Evolutionary conservation across 495 filamentous ascomycete genomes (phyloP).

Genomic region (Friedmanniomyces simplex): DNA sequence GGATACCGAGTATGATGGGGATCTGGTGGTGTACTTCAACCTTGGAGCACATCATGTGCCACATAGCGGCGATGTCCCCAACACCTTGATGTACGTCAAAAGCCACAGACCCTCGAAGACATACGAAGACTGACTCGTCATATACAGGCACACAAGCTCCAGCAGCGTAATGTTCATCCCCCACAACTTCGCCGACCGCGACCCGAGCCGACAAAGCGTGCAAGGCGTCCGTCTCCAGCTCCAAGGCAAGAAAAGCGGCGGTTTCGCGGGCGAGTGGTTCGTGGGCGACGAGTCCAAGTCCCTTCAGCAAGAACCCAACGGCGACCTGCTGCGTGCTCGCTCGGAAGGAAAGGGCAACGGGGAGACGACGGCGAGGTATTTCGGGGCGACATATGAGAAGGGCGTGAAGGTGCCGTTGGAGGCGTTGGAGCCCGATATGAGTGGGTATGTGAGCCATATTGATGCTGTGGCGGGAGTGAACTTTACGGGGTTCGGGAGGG

Average conservation of each 20-base stretch:
- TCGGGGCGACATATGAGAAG: slow-evolving; percentile 16
- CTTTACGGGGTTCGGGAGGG: slow-evolving; percentile 12
- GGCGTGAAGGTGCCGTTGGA: slow-evolving; percentile 16
- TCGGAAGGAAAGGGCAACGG: background rate
- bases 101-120: background rate
- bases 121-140: background rate
- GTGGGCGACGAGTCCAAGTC: background rate
- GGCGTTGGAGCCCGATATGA: slow-evolving; percentile 17
- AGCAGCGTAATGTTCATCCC: slow-evolving; percentile 21
- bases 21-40: slow-evolving; percentile 46
- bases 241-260: slow-evolving; percentile 13
- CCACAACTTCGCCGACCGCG: slow-evolving; percentile 19
- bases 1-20: slow-evolving; percentile 30
- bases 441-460: slow-evolving; percentile 5
- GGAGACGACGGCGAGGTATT: slow-evolving; percentile 9
- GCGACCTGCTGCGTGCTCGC: slow-evolving; percentile 9
- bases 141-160: slow-evolving; percentile 15
- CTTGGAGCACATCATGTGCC: slow-evolving; percentile 49
- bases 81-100: slow-evolving; percentile 9
- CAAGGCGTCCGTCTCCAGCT: slow-evolving; percentile 20
- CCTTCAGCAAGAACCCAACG: background rate
- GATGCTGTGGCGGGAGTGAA: slow-evolving; percentile 9
- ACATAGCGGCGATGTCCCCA: slow-evolving; percentile 17
- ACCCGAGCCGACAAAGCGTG: slow-evolving; percentile 17
- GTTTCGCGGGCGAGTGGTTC: slow-evolving; percentile 15